These are phyloP conservation scores for Calendula officinalis DNA, from an alignment of 129 eudicot genomes.

Conservation along the genomic window DNA sequence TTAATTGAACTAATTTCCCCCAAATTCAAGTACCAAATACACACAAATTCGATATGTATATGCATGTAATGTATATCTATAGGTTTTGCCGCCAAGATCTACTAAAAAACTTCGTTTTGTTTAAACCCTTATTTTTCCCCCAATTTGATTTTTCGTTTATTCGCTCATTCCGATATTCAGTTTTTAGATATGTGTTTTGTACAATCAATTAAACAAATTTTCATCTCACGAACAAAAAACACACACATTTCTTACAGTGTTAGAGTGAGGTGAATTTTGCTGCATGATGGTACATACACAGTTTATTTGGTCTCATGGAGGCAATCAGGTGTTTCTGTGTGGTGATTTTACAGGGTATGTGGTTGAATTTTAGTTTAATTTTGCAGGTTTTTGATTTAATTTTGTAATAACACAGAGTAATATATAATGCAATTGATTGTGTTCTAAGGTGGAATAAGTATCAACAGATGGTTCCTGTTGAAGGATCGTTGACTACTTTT, in stretches of 20 bases:
- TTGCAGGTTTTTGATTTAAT: constrained; percentile 6
- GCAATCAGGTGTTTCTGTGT: constrained; percentile 47
- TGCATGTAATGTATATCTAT: constrained; percentile 1
- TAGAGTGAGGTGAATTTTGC: constrained; percentile 18
- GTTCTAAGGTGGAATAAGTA: constrained; percentile 55
- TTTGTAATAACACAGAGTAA: constrained; percentile 24
- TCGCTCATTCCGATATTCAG: background rate
- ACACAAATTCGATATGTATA: constrained; percentile 11
- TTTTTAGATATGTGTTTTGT: background rate
- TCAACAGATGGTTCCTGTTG: constrained; percentile 48
- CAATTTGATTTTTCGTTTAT: background rate
- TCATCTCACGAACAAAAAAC: no score
- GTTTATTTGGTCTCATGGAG: constrained; percentile 66
- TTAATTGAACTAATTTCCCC: constrained; percentile 38
- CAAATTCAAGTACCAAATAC: constrained; percentile 22
- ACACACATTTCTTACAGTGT: constrained; percentile 1
- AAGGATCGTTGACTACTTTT: constrained; percentile 52
- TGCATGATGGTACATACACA: constrained; percentile 51
- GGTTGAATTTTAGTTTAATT: constrained; percentile 2
- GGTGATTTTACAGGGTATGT: constrained; percentile 60
- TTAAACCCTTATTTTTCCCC: constrained; percentile 6
- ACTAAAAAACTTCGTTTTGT: constrained; percentile 30
- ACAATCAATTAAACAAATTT: no score
- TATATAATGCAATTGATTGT: constrained; percentile 24
- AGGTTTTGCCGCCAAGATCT: constrained; percentile 45